Evolutionary conservation across 805 yeast species (phyloP).

Genomic region (Candida ulmi): DNA sequence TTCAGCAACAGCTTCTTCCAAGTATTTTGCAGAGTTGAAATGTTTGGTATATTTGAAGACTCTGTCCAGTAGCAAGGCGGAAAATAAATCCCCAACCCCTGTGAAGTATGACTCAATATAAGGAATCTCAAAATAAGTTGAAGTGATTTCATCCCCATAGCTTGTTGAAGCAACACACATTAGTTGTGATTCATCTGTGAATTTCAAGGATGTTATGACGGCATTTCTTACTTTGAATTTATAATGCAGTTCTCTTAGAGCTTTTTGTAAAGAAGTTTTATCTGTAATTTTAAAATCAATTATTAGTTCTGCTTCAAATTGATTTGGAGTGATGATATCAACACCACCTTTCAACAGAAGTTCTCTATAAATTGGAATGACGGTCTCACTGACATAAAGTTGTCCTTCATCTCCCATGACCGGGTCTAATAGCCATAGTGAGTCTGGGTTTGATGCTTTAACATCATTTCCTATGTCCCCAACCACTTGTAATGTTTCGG

Average conservation of each 20-base stretch:
- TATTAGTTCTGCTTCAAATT: conserved; percentile 77
- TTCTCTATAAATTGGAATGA: conserved; percentile 52
- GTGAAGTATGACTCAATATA: conserved; percentile 78
- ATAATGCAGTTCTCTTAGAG: conserved; percentile 43
- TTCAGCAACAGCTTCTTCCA: conserved; percentile 40
- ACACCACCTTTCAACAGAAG: conserved; percentile 42
- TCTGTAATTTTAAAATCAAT: conserved; percentile 43
- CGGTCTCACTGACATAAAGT: conserved; percentile 54
- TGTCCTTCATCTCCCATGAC: conserved; percentile 79
- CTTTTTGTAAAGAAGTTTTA: conserved; percentile 33
- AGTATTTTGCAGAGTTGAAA: conserved; percentile 2
- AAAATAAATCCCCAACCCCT: conserved; percentile 91
- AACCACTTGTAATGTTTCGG: conserved; percentile 30
- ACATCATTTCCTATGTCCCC: conserved; percentile 33
- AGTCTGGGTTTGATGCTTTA: conserved; percentile 28
- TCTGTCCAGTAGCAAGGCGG: conserved; percentile 71
- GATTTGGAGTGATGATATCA: conserved; percentile 84
- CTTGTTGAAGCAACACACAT: conserved; percentile 16
- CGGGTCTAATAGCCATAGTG: conserved; percentile 64
- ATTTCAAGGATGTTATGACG: conserved; percentile 57
- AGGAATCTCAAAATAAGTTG: conserved; percentile 42
- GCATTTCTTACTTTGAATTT: conserved; percentile 48
- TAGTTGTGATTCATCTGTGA: conserved; percentile 15
- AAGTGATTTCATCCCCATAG: conserved; percentile 3
- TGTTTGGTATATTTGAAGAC: conserved; percentile 28